Evolutionary conservation across 2,329 filamentous ascomycete species (phyloP).

Genomic region (Metarhizium album): DNA sequence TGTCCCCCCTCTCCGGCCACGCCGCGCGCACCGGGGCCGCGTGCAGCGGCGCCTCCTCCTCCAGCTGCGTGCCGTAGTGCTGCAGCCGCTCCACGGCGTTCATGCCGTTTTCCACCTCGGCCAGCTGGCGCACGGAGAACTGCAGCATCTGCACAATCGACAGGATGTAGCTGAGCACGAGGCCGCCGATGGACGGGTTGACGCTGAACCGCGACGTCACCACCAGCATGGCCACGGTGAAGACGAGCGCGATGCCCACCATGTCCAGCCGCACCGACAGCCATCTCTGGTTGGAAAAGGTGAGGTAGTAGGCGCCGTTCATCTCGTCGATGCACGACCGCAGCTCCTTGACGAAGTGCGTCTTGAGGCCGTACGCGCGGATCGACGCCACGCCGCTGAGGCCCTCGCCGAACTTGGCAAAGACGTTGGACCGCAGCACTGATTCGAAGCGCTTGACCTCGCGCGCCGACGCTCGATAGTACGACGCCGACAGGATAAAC

Average conservation of each 20-base stretch:
- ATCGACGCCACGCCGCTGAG: conserved; percentile 77
- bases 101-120: conserved; percentile 97
- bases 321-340: conserved; percentile 73
- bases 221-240: conserved; percentile 80
- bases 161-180: conserved; percentile 89
- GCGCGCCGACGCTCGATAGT: conserved; percentile 83
- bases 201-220: conserved; percentile 85
- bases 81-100: conserved; percentile 87
- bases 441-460: conserved; percentile 94
- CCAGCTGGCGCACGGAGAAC: conserved; percentile 86
- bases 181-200: conserved; percentile 70
- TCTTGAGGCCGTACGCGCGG: conserved; percentile 74
- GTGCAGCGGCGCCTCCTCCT: conserved; percentile 80
- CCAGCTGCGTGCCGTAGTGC: conserved; percentile 78
- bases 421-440: conserved; percentile 75
- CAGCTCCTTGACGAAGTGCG: conserved; percentile 62
- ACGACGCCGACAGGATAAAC: conserved; percentile 73
- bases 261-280: conserved; percentile 74
- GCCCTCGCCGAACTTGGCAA: conserved; percentile 84
- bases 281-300: conserved; percentile 94
- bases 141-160: conserved; percentile 92
- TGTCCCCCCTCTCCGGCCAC: conserved; percentile 84
- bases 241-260: conserved; percentile 76
- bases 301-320: conserved; percentile 90
- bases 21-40: conserved; percentile 58